These are phyloP conservation scores for Leucoagaricus sp. DNA, from an alignment of 1,284 basidiomycete species.

Conservation along the genomic window DNA sequence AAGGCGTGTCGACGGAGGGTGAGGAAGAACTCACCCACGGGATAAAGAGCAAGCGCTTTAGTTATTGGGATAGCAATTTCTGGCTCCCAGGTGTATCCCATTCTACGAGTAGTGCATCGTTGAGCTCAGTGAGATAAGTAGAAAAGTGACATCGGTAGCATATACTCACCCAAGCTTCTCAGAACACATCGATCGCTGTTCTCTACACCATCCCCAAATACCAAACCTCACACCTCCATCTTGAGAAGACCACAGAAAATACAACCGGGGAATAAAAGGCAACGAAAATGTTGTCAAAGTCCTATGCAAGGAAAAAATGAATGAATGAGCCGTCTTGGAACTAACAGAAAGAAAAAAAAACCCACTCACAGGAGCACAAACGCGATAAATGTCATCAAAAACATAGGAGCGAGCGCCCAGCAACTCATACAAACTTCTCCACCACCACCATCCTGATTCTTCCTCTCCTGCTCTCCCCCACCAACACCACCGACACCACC, in stretches of 20 bases:
- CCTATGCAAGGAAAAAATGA: conserved; percentile 18
- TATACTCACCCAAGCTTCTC: conserved; percentile 26
- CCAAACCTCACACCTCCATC: conserved; percentile 37
- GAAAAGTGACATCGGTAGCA: not conserved
- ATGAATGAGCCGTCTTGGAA: not conserved
- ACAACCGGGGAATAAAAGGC: conserved; percentile 30
- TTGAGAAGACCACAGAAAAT: conserved; percentile 35
- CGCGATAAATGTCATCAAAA: conserved; percentile 23
- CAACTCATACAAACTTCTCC: not conserved
- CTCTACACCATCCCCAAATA: conserved; percentile 41
- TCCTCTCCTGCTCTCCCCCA: too few species aligned
- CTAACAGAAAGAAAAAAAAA: not conserved
- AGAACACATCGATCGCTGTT: conserved; percentile 28
- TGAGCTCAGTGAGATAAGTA: not conserved
- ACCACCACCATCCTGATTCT: not conserved
- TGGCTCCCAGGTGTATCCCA: conserved; percentile 38
- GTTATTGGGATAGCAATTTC: conserved; percentile 33
- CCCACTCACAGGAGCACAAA: conserved; percentile 29
- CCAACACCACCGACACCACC: too few species aligned
- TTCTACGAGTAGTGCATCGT: conserved; percentile 21
- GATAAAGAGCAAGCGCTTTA: conserved; percentile 33
- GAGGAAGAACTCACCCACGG: conserved; percentile 27
- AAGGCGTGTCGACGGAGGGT: not conserved
- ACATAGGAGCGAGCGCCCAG: conserved; percentile 25
- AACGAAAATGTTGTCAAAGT: conserved; percentile 33